Conservation (phyloP, 2,329 filamentous ascomycete species). For the Coleophoma cylindrospora region DNA sequence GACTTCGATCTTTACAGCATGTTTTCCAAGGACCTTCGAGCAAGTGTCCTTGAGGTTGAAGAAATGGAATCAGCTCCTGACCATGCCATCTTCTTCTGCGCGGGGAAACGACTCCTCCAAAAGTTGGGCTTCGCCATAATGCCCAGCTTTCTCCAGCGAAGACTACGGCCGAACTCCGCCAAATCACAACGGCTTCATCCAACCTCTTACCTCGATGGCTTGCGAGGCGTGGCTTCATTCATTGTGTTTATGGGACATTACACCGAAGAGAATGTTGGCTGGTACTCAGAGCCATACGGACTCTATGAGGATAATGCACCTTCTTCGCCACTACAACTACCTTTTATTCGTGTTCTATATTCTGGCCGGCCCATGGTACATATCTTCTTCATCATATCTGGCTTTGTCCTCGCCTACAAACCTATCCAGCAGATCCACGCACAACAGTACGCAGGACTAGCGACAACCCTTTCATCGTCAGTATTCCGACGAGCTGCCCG, state of each 20-base stretch:
- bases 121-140: constrained; percentile 21
- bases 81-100: constrained; percentile 12
- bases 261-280: constrained; percentile 36
- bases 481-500: constrained; percentile 41
- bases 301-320: constrained; percentile 25
- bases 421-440: constrained; percentile 36
- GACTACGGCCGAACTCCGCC: constrained; percentile 18
- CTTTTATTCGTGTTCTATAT: constrained; percentile 37
- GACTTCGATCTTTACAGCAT: background rate
- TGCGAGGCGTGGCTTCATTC: constrained; percentile 43
- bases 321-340: constrained; percentile 37
- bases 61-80: constrained; percentile 4
- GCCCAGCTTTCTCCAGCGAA: constrained; percentile 27
- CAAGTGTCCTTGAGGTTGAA: background rate
- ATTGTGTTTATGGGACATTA: constrained; percentile 42
- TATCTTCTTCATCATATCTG: constrained; percentile 47
- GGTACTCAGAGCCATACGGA: constrained; percentile 25
- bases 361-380: constrained; percentile 43
- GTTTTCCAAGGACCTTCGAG: background rate
- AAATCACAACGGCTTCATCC: constrained; percentile 27
- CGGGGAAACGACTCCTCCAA: constrained; percentile 16
- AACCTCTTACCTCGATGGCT: constrained; percentile 39
- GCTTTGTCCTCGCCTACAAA: constrained; percentile 40
- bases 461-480: constrained; percentile 37
- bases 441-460: constrained; percentile 31